Evolutionary conservation across 2,329 filamentous ascomycete species (phyloP).

Genomic region (Thielaviopsis populi): DNA sequence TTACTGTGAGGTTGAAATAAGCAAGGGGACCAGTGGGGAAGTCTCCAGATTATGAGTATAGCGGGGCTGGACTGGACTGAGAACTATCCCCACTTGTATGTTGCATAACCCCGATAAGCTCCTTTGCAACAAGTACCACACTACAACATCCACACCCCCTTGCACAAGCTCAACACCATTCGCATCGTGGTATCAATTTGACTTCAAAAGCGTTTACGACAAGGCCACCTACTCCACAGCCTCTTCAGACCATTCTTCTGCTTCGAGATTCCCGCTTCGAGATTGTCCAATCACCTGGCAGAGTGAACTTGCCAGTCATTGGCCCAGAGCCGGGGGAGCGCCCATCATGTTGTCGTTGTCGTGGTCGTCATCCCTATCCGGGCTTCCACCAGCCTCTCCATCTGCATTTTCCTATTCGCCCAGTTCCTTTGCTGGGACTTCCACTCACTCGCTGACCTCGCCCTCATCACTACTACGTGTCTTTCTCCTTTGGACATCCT

Average conservation of each 20-base stretch:
- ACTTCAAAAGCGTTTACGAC: not conserved
- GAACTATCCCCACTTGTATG: not conserved
- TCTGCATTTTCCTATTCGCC: slow-evolving; percentile 19
- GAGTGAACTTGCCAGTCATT: not conserved
- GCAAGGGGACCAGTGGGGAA: too few relatives aligned
- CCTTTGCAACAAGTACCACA: not conserved
- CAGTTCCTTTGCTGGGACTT: not conserved
- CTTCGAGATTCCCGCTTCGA: not conserved
- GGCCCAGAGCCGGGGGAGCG: not conserved
- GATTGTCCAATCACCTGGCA: not conserved
- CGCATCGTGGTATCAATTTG: not conserved
- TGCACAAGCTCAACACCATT: not conserved
- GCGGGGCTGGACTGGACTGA: not conserved
- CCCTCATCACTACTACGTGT: not conserved
- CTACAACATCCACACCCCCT: too few relatives aligned
- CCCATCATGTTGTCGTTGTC: slow-evolving; percentile 2
- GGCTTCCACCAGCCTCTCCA: slow-evolving; percentile 14
- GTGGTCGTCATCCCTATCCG: not conserved
- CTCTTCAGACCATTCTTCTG: not conserved
- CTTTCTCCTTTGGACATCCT: not conserved
- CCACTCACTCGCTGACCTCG: slow-evolving; percentile 18
- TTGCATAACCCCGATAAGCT: slow-evolving; percentile 2
- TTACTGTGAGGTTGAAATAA: too few relatives aligned
- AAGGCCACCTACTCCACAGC: not conserved
- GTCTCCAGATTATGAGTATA: not conserved